A percentile compares a stretch with the other conserved stretches of the same genome.
Evolutionary conservation across 495 filamentous ascomycete genomes (phyloP).

Genomic region (Bacidia rubella): DNA sequence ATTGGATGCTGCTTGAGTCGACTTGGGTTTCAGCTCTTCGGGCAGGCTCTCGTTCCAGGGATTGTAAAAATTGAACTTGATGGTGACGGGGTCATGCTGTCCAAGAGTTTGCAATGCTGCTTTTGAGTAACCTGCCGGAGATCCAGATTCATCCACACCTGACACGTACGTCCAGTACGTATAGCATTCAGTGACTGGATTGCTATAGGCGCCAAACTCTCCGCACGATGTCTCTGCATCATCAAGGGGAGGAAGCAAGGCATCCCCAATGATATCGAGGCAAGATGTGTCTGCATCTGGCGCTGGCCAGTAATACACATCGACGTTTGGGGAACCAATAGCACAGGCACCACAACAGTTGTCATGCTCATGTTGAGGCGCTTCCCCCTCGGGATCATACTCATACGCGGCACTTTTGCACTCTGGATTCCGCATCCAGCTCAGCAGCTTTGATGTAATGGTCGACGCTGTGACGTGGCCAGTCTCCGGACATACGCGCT

Average conservation of each 20-base stretch:
- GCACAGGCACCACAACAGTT: conserved; percentile 2
- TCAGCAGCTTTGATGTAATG: neutral
- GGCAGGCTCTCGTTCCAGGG: neutral
- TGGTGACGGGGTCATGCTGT: neutral
- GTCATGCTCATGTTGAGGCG: neutral
- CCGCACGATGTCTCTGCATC: neutral
- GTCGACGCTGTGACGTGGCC: neutral
- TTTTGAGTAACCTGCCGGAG: neutral
- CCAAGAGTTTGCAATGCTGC: neutral
- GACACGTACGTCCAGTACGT: neutral
- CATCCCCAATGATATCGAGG: conserved; percentile 2
- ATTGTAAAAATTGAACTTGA: neutral
- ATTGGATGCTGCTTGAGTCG: neutral
- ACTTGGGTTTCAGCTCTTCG: neutral
- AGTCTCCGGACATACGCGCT: neutral
- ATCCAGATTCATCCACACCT: neutral
- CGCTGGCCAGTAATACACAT: conserved; percentile 4
- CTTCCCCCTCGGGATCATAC: neutral
- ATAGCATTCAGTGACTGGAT: neutral
- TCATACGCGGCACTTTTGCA: neutral
- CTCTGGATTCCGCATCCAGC: neutral
- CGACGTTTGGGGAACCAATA: conserved; percentile 6
- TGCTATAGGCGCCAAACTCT: neutral
- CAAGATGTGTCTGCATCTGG: conserved; percentile 1
- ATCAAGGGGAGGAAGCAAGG: neutral